Conservation (phyloP, 108 stramenopile species). For the Pseudonitzschia multistriata region DNA sequence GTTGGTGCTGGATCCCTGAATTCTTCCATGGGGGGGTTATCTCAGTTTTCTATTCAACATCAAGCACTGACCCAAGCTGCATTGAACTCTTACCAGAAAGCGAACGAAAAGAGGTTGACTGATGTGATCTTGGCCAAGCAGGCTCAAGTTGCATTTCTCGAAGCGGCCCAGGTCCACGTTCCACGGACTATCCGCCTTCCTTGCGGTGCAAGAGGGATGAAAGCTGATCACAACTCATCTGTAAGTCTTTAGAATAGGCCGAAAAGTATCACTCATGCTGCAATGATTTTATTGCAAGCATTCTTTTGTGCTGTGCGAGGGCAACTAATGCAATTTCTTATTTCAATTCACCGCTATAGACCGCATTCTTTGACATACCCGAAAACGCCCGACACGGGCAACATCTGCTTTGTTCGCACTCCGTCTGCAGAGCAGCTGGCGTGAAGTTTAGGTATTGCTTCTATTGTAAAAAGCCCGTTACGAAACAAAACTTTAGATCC, state of each 20-base stretch:
- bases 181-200: slow-evolving; percentile 38
- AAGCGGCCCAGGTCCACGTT: background rate
- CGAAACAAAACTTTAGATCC: slow-evolving; percentile 77
- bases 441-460: slow-evolving; percentile 80
- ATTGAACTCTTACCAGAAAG: background rate
- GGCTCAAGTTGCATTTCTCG: slow-evolving; percentile 8
- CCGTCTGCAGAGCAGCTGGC: slow-evolving; percentile 60
- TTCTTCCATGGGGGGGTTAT: background rate
- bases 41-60: background rate
- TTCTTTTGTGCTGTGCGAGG: background rate
- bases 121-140: slow-evolving; percentile 13
- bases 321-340: background rate
- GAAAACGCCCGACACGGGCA: slow-evolving; percentile 62
- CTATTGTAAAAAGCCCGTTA: slow-evolving; percentile 74
- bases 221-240: slow-evolving; percentile 74
- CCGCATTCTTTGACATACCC: slow-evolving; percentile 69
- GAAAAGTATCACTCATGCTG: background rate
- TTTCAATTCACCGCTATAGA: slow-evolving; percentile 25
- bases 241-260: slow-evolving; percentile 22
- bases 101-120: background rate
- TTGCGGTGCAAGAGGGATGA: slow-evolving; percentile 76
- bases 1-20: background rate
- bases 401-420: slow-evolving; percentile 67
- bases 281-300: background rate
- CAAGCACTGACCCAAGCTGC: background rate